A percentile compares a stretch with the other conserved stretches of the same genome.
These are phyloP conservation scores for Oleoguttula mirabilis DNA, from an alignment of 495 filamentous ascomycete genomes.

Conservation along the genomic window DNA sequence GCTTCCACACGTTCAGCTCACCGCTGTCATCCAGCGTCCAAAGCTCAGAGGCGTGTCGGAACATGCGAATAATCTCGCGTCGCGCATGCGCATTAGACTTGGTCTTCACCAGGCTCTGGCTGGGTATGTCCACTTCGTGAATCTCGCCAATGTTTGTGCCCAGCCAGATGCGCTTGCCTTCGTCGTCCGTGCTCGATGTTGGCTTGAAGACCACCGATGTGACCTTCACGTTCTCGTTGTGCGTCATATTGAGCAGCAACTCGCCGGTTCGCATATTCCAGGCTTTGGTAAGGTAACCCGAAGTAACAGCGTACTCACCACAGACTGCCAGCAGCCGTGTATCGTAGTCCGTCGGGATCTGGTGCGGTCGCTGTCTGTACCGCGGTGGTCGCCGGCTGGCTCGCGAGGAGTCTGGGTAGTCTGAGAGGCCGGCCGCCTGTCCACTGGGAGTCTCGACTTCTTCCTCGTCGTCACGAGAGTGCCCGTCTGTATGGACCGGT, in stretches of 20 bases:
- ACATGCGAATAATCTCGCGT: slow-evolving; percentile 74
- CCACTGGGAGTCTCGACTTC: neutral
- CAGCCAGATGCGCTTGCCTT: slow-evolving; percentile 79
- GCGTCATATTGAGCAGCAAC: slow-evolving; percentile 62
- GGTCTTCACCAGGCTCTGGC: slow-evolving; percentile 51
- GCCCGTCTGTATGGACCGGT: slow-evolving; percentile 7
- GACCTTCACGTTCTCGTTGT: slow-evolving; percentile 66
- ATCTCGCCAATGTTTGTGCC: slow-evolving; percentile 79
- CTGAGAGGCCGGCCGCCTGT: slow-evolving; percentile 24
- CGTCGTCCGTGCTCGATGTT: slow-evolving; percentile 55
- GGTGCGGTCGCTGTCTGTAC: slow-evolving; percentile 52
- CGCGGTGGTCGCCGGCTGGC: slow-evolving; percentile 74
- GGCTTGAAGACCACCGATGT: slow-evolving; percentile 80
- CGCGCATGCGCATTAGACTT: slow-evolving; percentile 64
- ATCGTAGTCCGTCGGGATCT: slow-evolving; percentile 76
- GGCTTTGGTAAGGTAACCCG: slow-evolving; percentile 67
- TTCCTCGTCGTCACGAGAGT: slow-evolving; percentile 14
- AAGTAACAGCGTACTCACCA: slow-evolving; percentile 76
- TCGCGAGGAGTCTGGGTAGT: slow-evolving; percentile 75
- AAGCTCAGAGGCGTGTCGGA: slow-evolving; percentile 74
- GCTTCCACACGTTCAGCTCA: slow-evolving; percentile 74
- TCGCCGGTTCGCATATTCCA: slow-evolving; percentile 80
- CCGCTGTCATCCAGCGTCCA: slow-evolving; percentile 93
- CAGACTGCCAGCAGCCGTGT: slow-evolving; percentile 75
- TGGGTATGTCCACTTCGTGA: slow-evolving; percentile 69